These are phyloP conservation scores for Trichosanthes cucumerina DNA, from an alignment of 306 rosid genomes.

Conservation along the genomic window DNA sequence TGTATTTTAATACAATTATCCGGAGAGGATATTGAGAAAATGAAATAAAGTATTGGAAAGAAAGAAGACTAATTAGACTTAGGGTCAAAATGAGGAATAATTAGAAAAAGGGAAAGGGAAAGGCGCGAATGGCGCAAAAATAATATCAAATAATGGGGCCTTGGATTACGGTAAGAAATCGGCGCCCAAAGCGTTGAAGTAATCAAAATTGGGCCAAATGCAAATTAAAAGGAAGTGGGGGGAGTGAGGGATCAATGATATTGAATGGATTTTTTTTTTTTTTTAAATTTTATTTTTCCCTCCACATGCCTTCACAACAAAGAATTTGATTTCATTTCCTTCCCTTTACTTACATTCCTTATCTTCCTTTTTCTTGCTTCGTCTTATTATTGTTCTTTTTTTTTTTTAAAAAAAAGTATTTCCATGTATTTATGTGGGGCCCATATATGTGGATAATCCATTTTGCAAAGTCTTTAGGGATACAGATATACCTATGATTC, in stretches of 20 bases:
- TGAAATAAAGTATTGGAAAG: not conserved
- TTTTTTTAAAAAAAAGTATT: not conserved
- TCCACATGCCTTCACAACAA: not conserved
- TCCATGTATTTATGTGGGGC: not conserved
- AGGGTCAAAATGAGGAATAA: not conserved
- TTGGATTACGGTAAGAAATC: slow-evolving; percentile 7
- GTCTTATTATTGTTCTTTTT: not conserved
- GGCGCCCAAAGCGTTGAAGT: slow-evolving; percentile 5
- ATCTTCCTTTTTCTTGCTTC: not conserved
- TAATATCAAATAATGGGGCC: not conserved
- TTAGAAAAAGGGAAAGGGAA: not conserved
- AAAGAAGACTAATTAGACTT: not conserved
- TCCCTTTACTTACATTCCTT: not conserved
- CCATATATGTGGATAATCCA: not conserved
- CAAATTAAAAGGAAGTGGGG: not conserved
- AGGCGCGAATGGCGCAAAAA: slow-evolving; percentile 3
- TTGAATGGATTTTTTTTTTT: not conserved
- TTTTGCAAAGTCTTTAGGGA: too few relatives aligned
- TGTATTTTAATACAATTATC: too few relatives aligned
- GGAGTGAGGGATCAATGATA: not conserved
- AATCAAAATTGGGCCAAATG: not conserved
- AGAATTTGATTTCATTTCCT: not conserved
- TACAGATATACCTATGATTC: too few relatives aligned
- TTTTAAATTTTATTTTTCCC: not conserved
- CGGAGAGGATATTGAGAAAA: not conserved